Evolutionary conservation across 1,284 basidiomycete species (phyloP), one percentile per base, ranked within the genome.

Genomic region (Cryptococcus jaspeensis): DNA sequence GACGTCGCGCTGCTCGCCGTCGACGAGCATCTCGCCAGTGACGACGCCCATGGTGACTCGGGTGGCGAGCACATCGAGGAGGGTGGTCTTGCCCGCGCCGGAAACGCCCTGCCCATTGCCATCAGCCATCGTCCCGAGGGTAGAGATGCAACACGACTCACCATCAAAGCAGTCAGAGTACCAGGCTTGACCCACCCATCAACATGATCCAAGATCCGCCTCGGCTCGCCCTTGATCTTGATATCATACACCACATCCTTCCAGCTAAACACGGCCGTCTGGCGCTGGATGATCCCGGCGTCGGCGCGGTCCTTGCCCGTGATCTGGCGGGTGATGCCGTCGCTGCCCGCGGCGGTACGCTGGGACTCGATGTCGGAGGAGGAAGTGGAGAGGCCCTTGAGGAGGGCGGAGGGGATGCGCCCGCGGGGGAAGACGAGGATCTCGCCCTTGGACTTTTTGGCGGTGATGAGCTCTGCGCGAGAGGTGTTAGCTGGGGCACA

Each of bases 141-240:
- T 8, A 25, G 20, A 42, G n/a, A n/a, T n/a, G n/a, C n/a, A 23
- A 13, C 18, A 18, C 11, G 36, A 59, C 52, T 23, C 43, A 60
- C 60, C 72, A 79, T 80, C 5, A 72, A 65, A 55, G 84, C 65
- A 80, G 92, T 92, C 55, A 94, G 79, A 66, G 86, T 90, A 6
- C 89, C 88, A 0, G 89, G 90, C 20, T 84, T 84, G 41, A 92
- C 90, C 74, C 84, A 94, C 0, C 92, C 92, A 53, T 85, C 87
- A 7, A 95, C 84, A 62, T 90, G 83, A 66, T 92, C 83, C 56
- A 94, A 79, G 7, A 94, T 81, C 48, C 80, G 79, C 28, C 87
- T 83, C 4, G 80, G 79, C 53, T 84, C 84, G 20, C 80, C 81
- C 51, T 82, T 78, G 59, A 87, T 80, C 32, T 80, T 80, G 25